Base-by-base conservation (phyloP, 768 basidiomycete species). In the Collybia sordida region DNA sequence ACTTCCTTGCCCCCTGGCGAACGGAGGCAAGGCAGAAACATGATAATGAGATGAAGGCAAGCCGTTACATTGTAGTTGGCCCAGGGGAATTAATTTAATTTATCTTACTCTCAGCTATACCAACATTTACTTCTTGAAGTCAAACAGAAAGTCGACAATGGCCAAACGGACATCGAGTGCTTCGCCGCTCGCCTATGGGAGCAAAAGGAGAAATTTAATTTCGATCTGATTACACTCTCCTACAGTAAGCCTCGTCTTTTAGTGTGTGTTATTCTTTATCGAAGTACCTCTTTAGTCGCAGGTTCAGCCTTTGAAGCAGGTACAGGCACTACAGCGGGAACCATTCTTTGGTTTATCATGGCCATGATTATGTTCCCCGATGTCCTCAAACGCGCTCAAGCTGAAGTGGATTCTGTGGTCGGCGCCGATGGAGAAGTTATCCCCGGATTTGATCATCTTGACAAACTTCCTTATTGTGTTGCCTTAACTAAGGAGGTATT, bases 21-120 rank as follows among this genome's bases (percentile, higher is more conserved):
- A 42, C 38, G 4, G 43, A 39, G 17, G 55, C 55, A 8, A 12
- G 18, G 11, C 43, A 49, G 27, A 56, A 56, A 19, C 42, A 48
- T n/a, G 36, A 51, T 17, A 34, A 44, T 15, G 54, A 56, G 22
- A 43, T 51, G 42, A 52, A 52, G 38, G 54, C 49, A 35, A 27
- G 36, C 6, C 3, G 7, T 52, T 21, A 14, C 23, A 23, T n/a
- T n/a, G n/a, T n/a, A n/a, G n/a, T n/a, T n/a, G n/a, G n/a, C n/a
- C n/a, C n/a, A n/a, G n/a, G n/a, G n/a, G n/a, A n/a, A n/a, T n/a
- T n/a, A n/a, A n/a, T n/a, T n/a, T n/a, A n/a, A n/a, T n/a, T n/a
- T n/a, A n/a, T n/a, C n/a, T n/a, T n/a, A n/a, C n/a, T n/a, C n/a
- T 8, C 45, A 62, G 59, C 45, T 63, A 18, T 64, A 62, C 37